These are phyloP conservation scores for Farysia itapuensis DNA, from an alignment of 1,284 basidiomycete species.

Conservation along the genomic window DNA sequence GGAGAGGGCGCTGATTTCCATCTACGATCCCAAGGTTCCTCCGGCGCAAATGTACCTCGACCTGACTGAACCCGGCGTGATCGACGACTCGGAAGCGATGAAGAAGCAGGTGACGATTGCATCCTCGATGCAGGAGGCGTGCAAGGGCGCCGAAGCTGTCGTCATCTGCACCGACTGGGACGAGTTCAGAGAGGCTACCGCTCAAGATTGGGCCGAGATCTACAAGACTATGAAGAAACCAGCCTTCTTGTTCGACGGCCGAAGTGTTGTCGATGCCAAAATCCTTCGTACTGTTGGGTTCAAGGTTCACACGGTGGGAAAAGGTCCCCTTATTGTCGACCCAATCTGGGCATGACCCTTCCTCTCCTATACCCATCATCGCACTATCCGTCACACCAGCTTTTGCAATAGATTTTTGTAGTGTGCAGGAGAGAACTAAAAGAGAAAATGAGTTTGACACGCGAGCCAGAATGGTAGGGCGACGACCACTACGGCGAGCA, in stretches of 20 bases:
- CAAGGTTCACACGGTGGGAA: conserved; percentile 69
- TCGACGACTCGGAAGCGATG: conserved; percentile 68
- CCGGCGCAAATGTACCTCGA: conserved; percentile 64
- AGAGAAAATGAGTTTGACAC: conserved; percentile 28
- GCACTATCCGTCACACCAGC: too few relatives aligned
- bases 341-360: conserved; percentile 47
- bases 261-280: conserved; percentile 78
- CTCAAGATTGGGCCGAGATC: conserved; percentile 83
- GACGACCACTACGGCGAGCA: conserved; percentile 20
- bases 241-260: conserved; percentile 74
- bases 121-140: conserved; percentile 78
- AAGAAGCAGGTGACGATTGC: conserved; percentile 83
- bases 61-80: conserved; percentile 63
- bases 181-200: conserved; percentile 72
- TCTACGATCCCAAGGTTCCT: conserved; percentile 86
- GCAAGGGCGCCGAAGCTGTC: conserved; percentile 84
- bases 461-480: conserved; percentile 34
- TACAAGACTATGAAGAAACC: conserved; percentile 92
- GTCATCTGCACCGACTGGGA: conserved; percentile 75
- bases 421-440: conserved; percentile 7
- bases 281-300: conserved; percentile 85
- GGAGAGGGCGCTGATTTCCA: conserved; percentile 80
- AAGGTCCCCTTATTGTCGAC: conserved; percentile 55
- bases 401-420: too few relatives aligned
- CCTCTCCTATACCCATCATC: background rate